Evolutionary conservation across 1,284 basidiomycete genomes (phyloP).

Genomic region (Papiliotrema flavescens): DNA sequence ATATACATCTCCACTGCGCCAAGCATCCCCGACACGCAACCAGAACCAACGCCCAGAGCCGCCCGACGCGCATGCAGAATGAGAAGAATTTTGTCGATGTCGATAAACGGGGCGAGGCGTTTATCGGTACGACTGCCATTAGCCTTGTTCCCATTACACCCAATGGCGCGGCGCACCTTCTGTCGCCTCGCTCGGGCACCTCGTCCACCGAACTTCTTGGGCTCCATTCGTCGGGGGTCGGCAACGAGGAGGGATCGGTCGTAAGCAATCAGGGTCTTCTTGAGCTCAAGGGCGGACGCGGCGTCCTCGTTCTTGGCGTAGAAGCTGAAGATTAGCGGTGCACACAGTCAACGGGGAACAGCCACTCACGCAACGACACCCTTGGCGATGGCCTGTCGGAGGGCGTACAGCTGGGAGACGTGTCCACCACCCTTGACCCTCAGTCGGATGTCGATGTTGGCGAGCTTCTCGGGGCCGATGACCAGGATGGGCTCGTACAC

Average conservation of each 20-base stretch:
- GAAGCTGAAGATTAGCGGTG: constrained; percentile 52
- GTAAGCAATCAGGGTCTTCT: constrained; percentile 93
- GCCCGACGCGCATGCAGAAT: constrained; percentile 1
- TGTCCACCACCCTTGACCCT: constrained; percentile 99
- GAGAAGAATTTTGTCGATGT: background rate
- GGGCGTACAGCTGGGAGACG: constrained; percentile 97
- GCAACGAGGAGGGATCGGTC: constrained; percentile 94
- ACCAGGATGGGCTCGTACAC: constrained; percentile 95
- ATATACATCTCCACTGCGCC: constrained; percentile 28
- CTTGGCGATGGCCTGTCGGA: constrained; percentile 98
- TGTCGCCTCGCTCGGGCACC: constrained; percentile 95
- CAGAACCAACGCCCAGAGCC: constrained; percentile 5
- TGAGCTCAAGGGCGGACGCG: constrained; percentile 90
- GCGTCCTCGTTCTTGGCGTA: constrained; percentile 99
- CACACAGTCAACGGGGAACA: constrained; percentile 8
- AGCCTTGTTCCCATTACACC: background rate
- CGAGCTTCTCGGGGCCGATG: constrained; percentile 78
- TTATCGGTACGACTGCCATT: constrained; percentile 76
- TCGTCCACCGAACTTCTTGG: constrained; percentile 97
- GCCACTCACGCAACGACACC: constrained; percentile 77
- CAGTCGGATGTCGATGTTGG: constrained; percentile 89
- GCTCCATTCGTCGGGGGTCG: constrained; percentile 98
- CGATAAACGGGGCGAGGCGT: constrained; percentile 19
- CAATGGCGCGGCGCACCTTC: constrained; percentile 53
- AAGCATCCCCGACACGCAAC: constrained; percentile 7